Percentiles rank a stretch among this genome's conserved stretches.
Conservation (phyloP, 1,139 yeast species). For the Komagataea norvegica region DNA sequence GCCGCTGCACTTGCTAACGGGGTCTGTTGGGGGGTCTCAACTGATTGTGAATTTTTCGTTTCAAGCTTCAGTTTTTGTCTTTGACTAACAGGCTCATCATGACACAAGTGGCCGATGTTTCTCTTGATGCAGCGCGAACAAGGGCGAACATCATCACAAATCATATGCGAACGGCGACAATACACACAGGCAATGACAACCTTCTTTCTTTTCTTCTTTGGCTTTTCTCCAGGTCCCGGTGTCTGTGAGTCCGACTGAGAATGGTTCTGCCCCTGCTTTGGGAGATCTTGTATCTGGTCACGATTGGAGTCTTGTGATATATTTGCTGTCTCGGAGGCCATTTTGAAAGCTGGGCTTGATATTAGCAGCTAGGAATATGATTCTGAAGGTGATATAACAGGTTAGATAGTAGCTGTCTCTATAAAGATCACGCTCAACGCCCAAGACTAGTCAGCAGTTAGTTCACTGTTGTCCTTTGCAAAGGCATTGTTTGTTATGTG, state of each 20-base stretch:
- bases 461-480: too few relatives aligned
- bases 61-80: constrained; percentile 21
- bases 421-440: too few relatives aligned
- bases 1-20: neutral
- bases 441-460: too few relatives aligned
- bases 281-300: neutral
- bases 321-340: constrained; percentile 1
- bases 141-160: constrained; percentile 83
- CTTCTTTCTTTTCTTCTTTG: constrained; percentile 40
- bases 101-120: constrained; percentile 85
- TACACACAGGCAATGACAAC: constrained; percentile 71
- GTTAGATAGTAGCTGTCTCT: too few relatives aligned
- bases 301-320: neutral
- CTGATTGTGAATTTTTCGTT: constrained; percentile 2
- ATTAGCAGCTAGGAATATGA: too few relatives aligned
- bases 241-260: too few relatives aligned
- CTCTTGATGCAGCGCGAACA: constrained; percentile 84
- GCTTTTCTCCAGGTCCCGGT: constrained; percentile 7
- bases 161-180: constrained; percentile 92
- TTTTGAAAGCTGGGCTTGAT: neutral
- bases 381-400: too few relatives aligned
- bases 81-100: constrained; percentile 48
- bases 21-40: neutral
- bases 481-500: too few relatives aligned
- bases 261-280: too few relatives aligned